Base-by-base conservation (phyloP, 768 basidiomycete species). In the Leccinum ochraceum region DNA sequence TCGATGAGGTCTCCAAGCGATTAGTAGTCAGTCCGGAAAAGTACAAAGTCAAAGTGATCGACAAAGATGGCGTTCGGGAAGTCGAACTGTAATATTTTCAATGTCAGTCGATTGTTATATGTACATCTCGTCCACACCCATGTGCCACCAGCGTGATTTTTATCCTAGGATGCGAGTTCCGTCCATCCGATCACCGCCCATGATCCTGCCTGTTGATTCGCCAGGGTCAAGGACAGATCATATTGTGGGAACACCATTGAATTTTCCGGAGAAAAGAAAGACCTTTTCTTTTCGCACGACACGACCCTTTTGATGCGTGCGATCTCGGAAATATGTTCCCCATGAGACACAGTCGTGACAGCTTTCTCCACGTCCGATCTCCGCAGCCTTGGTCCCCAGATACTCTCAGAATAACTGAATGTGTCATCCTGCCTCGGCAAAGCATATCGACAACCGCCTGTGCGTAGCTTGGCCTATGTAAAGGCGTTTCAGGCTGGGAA, bases 41-140 rank as follows among this genome's bases (percentile, higher is more conserved):
- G 66, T 96, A 92, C 79, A 93, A 89, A 73, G 88, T 95, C 65
- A 94, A 94, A 73, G 79, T 97, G 13, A 92, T 97, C 34, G 94
- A 97, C 77, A 94, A 89, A 76, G 90, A 95, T 70, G 95, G 95
- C 54, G 81, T 92, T 26, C 82, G 93, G 57, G 89, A 91, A 66
- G 78, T 95, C 58, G 86, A 92, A 68, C 69, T 96, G 66, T 90
- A 78, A 69, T 54, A 26, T 42, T 8, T 44, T 16, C 49, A 24
- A 24, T 24, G 44, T 51, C 49, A 51, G 28, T 37, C 37, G n/a
- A 36, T 32, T 34, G 56, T 60, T 37, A 26, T 61, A 57, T 69
- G 58, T 46, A 46, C 11, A 49, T 53, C 28, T 32, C 42, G 22
- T 58, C 42, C 37, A 56, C 14, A 36, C 20, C 17, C 20, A 8